Base-by-base conservation (phyloP, 2,329 filamentous ascomycete genomes). In the Zasmidium citrigriseum region DNA sequence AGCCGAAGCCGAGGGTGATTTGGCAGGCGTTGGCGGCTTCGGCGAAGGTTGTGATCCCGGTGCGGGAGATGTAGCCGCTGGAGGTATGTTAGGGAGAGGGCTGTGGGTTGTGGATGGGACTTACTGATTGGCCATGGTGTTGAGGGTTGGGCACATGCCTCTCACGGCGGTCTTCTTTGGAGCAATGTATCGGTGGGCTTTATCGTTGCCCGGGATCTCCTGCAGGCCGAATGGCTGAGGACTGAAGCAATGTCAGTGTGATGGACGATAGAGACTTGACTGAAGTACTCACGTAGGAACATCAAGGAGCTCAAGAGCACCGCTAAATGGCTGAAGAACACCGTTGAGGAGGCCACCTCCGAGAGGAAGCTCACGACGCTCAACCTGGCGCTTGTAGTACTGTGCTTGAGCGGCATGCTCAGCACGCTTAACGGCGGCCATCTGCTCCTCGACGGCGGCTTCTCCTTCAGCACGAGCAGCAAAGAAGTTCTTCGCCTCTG, bases 81-180 rank as follows among this genome's bases (percentile, higher is more conserved):
- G n/a, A n/a, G n/a, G n/a, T n/a, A n/a, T n/a, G n/a, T n/a, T n/a
- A n/a, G n/a, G n/a, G n/a, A n/a, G n/a, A n/a, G n/a, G n/a, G n/a
- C n/a, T n/a, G n/a, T n/a, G n/a, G n/a, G n/a, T n/a, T n/a, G n/a
- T n/a, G n/a, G n/a, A n/a, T n/a, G n/a, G n/a, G n/a, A n/a, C n/a
- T n/a, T n/a, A n/a, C n/a, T 70, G 67, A 52, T 70, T 71, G 46
- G 69, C 68, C 55, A 71, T 62, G 44, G 67, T 65, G 58, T 69
- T 67, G 34, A 69, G 29, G 20, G 64, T 65, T 25, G 65, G 63
- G 55, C 67, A 70, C 54, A 67, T 64, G 55, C 68, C 68, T 47
- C 67, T 65, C 24, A 65, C 60, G 52, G 63, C 66, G 21, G 53
- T 64, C 11, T 53, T 41, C 10, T 48, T 56, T 18, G 68, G 66